Evolutionary conservation across 2,329 filamentous ascomycete genomes (phyloP).

Genomic region (Stagonosporopsis chrysanthemi): DNA sequence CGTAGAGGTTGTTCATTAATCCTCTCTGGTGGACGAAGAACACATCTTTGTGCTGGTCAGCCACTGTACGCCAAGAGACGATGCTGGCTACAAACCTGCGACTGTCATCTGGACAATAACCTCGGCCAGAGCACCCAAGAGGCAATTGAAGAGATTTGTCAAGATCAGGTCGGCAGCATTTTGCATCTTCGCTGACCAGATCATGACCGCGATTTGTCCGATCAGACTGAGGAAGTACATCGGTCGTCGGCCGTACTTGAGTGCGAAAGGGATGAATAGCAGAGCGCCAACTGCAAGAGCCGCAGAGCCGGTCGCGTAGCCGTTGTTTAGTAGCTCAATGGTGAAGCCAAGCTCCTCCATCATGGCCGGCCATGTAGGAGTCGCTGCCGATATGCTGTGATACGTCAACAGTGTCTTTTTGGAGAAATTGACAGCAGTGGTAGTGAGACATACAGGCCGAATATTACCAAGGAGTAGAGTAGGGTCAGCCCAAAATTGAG

Average conservation of each 20-base stretch:
- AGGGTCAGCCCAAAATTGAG: constrained; percentile 17
- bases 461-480: constrained; percentile 15
- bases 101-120: constrained; percentile 58
- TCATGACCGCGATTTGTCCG: constrained; percentile 47
- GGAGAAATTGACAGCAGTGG: background rate
- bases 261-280: constrained; percentile 55
- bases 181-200: constrained; percentile 56
- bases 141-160: constrained; percentile 54
- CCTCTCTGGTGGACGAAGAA: constrained; percentile 60
- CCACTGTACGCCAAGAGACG: background rate
- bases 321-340: constrained; percentile 52
- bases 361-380: constrained; percentile 22
- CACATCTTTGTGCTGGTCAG: constrained; percentile 38
- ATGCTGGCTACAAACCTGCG: constrained; percentile 34
- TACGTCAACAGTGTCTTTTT: background rate
- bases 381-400: constrained; percentile 20
- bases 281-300: constrained; percentile 53
- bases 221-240: constrained; percentile 55
- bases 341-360: constrained; percentile 21
- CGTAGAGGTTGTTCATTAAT: constrained; percentile 57
- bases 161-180: constrained; percentile 55
- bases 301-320: constrained; percentile 55
- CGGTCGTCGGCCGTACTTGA: constrained; percentile 57
- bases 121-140: constrained; percentile 55
- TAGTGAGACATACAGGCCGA: constrained; percentile 12